Evolutionary conservation across 331 rosid genomes (phyloP), one percentile per base, ranked within the genome.

Genomic region (Rhamnella rubrinervis): DNA sequence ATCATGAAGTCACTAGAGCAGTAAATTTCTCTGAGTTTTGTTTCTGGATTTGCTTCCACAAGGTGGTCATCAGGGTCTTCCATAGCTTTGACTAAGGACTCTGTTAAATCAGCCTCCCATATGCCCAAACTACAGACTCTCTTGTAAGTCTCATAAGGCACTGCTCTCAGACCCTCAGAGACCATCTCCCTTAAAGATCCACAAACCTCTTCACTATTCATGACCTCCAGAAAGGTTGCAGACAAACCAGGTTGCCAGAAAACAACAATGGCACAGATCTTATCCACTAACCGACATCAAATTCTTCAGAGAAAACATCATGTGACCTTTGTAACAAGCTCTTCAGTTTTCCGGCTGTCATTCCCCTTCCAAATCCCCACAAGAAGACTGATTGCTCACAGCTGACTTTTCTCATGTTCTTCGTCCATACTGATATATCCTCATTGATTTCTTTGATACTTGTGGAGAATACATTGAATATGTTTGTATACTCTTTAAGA

Each of bases 211-310:
- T 81, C 62, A 17, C 71, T 25, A 21, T 75, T 76, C 59, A 85
- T 50, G 41, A 72, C 72, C 39, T 82, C 73, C 40, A 88, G 41
- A 70, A 90, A 82, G 10, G 73, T 63, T 78, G 74, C 55, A 1
- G 95, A 84, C 21, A 81, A 37, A 57, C 88, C 85, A 0, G 80
- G 79, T 71, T 75, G 52, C 91, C 88, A 80, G 79, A 88, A 90
- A 50, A 93, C 95, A 49, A 88, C 73, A 53, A 93, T 72, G 66
- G 96, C 97, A 62, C 97, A 87, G 47, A 84, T 88, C 84, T 82
- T 88, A 25, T 84, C 97, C 11, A 86, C 90, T 6, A 84, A 68
- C 67, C 84, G 82, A 90, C 85, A 67, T 90, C 97, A 71, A 93
- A 93, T 12, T 88, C 96, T 68, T 74, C 71, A 1, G 75, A 77